Percentiles rank a stretch among this genome's conserved stretches.
Evolutionary conservation across 768 basidiomycete genomes (phyloP).

Genomic region (Termitomyces bulborhizus): DNA sequence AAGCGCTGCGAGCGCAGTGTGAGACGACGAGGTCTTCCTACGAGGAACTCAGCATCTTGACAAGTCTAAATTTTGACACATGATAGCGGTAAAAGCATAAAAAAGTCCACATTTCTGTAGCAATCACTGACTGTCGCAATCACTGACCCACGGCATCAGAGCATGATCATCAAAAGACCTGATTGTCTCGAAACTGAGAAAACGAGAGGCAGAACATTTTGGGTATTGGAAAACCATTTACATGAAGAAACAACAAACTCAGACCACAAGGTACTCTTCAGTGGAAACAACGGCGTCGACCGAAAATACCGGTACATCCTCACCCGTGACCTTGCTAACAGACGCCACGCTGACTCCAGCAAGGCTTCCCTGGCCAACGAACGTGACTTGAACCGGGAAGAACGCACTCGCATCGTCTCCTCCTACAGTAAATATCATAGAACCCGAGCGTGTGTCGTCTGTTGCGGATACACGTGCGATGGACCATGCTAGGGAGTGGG

Average conservation of each 20-base stretch:
- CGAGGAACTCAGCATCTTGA: too few species aligned
- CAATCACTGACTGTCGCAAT: too few species aligned
- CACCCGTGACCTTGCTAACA: slow-evolving; percentile 48
- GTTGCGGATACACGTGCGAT: slow-evolving; percentile 59
- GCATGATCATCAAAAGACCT: too few species aligned
- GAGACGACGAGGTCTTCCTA: too few species aligned
- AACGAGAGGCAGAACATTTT: too few species aligned
- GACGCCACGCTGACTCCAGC: slow-evolving; percentile 64
- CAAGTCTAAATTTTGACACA: too few species aligned
- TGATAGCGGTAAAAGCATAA: too few species aligned
- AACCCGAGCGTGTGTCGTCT: slow-evolving; percentile 65
- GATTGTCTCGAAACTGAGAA: not conserved
- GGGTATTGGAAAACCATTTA: not conserved
- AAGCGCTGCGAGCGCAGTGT: too few species aligned
- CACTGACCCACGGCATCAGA: too few species aligned
- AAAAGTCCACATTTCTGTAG: too few species aligned
- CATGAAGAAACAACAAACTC: slow-evolving; percentile 6
- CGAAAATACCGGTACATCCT: slow-evolving; percentile 37
- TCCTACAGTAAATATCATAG: slow-evolving; percentile 84
- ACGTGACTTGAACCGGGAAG: slow-evolving; percentile 87
- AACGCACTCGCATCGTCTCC: slow-evolving; percentile 80
- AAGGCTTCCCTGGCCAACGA: slow-evolving; percentile 76
- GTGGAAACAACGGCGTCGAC: slow-evolving; percentile 46
- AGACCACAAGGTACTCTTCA: slow-evolving; percentile 56
- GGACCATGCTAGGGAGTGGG: slow-evolving; percentile 82